Percentiles rank a stretch among this genome's conserved stretches.
Conservation (phyloP, 192 early-diverging fungal species). For the Glomus cerebriforme region DNA sequence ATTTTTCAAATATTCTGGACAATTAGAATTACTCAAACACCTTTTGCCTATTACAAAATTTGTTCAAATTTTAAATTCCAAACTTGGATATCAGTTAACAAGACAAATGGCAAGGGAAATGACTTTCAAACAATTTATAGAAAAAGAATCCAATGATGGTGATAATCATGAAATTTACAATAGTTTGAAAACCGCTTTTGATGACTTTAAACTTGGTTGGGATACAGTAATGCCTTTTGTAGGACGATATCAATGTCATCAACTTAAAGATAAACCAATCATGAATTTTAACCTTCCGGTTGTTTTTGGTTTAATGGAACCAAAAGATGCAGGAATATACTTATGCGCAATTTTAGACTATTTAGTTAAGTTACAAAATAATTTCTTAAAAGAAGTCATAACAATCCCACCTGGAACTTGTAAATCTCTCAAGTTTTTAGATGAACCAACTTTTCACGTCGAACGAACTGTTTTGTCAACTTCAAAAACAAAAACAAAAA, state of each 20-base stretch:
- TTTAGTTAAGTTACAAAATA: slow-evolving; percentile 8
- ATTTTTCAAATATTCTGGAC: background rate
- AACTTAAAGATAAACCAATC: background rate
- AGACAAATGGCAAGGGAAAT: background rate
- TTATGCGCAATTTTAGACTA: background rate
- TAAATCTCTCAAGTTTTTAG: slow-evolving; percentile 9
- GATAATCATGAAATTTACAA: background rate
- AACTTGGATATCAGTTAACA: background rate
- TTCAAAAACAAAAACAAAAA: background rate
- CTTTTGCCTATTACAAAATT: background rate
- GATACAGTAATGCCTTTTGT: background rate
- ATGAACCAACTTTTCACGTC: background rate
- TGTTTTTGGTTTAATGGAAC: background rate
- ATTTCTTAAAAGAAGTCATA: slow-evolving; percentile 9
- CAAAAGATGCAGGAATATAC: background rate
- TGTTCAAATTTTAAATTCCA: background rate
- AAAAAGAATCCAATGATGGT: background rate
- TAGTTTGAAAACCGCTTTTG: background rate
- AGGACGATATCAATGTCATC: background rate
- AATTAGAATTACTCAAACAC: background rate
- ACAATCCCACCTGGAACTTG: slow-evolving; percentile 8
- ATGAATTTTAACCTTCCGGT: background rate
- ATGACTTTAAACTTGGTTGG: background rate
- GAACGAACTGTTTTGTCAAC: background rate
- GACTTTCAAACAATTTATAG: background rate